These are phyloP conservation scores for Cenchrus fungigraminus DNA, from an alignment of 176 grass and related monocot species.

Conservation along the genomic window DNA sequence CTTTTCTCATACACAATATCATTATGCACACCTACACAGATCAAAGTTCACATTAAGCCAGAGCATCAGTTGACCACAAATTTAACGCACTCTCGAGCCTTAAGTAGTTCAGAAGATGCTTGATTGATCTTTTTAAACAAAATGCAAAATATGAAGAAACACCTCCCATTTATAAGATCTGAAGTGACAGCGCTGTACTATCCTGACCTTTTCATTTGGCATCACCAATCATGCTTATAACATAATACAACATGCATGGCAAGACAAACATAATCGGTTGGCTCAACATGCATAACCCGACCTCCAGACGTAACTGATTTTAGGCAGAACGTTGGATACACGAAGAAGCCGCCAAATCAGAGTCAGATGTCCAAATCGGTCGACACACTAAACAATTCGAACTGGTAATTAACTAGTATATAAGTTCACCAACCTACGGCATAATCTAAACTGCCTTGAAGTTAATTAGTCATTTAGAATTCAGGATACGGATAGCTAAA, in stretches of 20 bases:
- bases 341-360: constrained; percentile 3
- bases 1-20: constrained; percentile 77
- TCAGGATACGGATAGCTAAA: neutral
- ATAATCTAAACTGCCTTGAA: neutral
- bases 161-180: neutral
- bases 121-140: neutral
- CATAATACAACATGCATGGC: neutral
- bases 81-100: neutral
- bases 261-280: neutral
- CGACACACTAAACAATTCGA: neutral
- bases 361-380: neutral
- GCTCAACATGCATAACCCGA: neutral
- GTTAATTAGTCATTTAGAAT: neutral
- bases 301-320: neutral
- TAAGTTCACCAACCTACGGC: constrained; percentile 6
- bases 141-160: neutral
- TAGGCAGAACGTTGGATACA: neutral
- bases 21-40: constrained; percentile 67
- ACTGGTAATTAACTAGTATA: neutral
- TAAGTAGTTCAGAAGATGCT: constrained; percentile 4
- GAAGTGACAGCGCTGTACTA: neutral
- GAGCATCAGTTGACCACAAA: neutral
- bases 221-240: neutral
- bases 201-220: neutral
- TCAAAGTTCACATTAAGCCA: neutral